Evolutionary conservation across 441 rosid species (phyloP).

Genomic region (Gossypium armourianum): DNA sequence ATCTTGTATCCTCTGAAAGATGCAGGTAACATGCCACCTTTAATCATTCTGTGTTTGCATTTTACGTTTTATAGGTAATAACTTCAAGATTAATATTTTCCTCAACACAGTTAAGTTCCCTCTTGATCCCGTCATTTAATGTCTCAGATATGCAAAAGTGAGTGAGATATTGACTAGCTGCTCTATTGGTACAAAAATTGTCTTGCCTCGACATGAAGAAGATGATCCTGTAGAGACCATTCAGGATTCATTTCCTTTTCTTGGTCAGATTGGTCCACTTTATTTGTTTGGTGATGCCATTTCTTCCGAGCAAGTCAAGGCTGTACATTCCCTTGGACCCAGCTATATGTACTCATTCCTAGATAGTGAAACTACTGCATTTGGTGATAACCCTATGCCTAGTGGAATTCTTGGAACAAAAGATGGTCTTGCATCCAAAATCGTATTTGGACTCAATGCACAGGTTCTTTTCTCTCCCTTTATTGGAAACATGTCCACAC

Average conservation of each 20-base stretch:
- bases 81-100: constrained; percentile 3
- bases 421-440: constrained; percentile 90
- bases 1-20: constrained; percentile 84
- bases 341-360: constrained; percentile 95
- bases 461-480: constrained; percentile 44
- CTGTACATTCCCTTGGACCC: constrained; percentile 75
- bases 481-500: not conserved
- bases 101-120: not conserved
- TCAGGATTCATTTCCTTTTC: constrained; percentile 53
- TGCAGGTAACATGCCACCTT: constrained; percentile 57
- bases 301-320: constrained; percentile 81
- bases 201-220: constrained; percentile 49
- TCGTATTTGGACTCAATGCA: constrained; percentile 85
- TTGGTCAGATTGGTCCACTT: constrained; percentile 95
- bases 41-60: not conserved
- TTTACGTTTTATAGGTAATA: constrained; percentile 5
- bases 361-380: constrained; percentile 58
- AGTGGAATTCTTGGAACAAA: constrained; percentile 85
- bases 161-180: constrained; percentile 70
- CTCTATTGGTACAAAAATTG: constrained; percentile 59
- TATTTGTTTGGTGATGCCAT: constrained; percentile 80
- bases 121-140: constrained; percentile 22
- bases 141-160: constrained; percentile 78
- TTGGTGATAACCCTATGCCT: constrained; percentile 48
- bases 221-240: constrained; percentile 34